Percentiles rank a stretch among this genome's conserved stretches.
Evolutionary conservation across 345 rosid species (phyloP).

Genomic region (Eucalyptus erythrocorys): DNA sequence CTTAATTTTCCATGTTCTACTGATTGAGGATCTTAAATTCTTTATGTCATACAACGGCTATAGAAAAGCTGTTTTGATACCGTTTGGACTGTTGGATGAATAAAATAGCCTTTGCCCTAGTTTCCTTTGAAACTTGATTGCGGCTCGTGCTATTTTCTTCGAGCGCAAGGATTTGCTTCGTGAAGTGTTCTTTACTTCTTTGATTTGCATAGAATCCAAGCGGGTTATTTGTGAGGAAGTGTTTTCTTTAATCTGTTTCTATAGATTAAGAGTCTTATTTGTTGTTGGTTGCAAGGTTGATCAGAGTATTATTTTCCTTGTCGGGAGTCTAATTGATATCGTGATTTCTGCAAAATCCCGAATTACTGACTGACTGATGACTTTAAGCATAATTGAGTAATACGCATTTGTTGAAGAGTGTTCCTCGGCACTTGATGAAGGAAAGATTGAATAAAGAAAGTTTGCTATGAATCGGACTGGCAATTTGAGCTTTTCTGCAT

Average conservation of each 20-base stretch:
- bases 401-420: not conserved
- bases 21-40: not conserved
- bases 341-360: not conserved
- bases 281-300: not conserved
- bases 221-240: not conserved
- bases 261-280: not conserved
- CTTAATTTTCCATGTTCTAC: not conserved
- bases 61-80: not conserved
- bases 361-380: not conserved
- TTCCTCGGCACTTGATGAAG: not conserved
- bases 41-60: not conserved
- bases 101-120: not conserved
- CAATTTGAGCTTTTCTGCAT: not conserved
- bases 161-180: not conserved
- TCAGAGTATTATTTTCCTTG: not conserved
- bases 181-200: not conserved
- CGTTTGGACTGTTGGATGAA: not conserved
- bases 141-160: not conserved
- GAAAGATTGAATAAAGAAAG: not conserved
- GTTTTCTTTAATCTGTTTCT: not conserved
- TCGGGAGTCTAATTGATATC: not conserved
- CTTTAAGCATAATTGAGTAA: not conserved
- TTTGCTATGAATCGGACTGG: not conserved
- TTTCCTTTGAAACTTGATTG: not conserved
- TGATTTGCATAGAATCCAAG: not conserved